A percentile compares a stretch with the other conserved stretches of the same genome.
Evolutionary conservation across 352 stramenopile genomes (phyloP).

Genomic region (Phytophthora sojae): DNA sequence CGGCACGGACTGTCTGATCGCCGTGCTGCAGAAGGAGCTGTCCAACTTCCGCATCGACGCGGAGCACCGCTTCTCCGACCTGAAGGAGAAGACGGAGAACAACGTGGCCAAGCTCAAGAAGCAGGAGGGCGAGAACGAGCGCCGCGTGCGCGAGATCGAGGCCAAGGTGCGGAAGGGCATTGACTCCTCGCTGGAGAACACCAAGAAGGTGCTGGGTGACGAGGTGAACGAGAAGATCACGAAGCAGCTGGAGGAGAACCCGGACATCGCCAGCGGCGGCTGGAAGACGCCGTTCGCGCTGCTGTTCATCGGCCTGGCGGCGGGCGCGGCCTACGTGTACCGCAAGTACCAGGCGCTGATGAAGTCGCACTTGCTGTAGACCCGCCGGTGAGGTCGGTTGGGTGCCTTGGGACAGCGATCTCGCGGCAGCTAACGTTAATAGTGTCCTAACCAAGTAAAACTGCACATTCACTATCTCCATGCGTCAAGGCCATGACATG

Average conservation of each 20-base stretch:
- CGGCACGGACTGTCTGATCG: slow-evolving; percentile 77
- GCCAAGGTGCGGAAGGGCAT: slow-evolving; percentile 68
- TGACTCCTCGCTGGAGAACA: slow-evolving; percentile 66
- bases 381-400: slow-evolving; percentile 11
- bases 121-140: slow-evolving; percentile 82
- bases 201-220: slow-evolving; percentile 59
- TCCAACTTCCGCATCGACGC: slow-evolving; percentile 83
- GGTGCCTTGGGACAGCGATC: neutral
- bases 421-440: slow-evolving; percentile 23
- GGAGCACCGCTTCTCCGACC: slow-evolving; percentile 82
- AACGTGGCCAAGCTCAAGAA: slow-evolving; percentile 79
- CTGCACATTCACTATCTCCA: slow-evolving; percentile 27
- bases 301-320: slow-evolving; percentile 65
- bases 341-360: slow-evolving; percentile 88
- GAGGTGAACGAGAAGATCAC: slow-evolving; percentile 83
- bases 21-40: slow-evolving; percentile 82
- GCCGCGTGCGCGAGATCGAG: slow-evolving; percentile 75
- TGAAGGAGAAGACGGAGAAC: slow-evolving; percentile 90
- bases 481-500: neutral
- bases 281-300: slow-evolving; percentile 88
- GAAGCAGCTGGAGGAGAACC: slow-evolving; percentile 80
- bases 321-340: slow-evolving; percentile 64
- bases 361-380: slow-evolving; percentile 89
- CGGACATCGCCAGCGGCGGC: slow-evolving; percentile 57
- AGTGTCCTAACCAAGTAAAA: slow-evolving; percentile 35